phyloP scores from a whole-genome alignment of 2,329 filamentous ascomycete genomes.

The Verruconis gallopava region DNA sequence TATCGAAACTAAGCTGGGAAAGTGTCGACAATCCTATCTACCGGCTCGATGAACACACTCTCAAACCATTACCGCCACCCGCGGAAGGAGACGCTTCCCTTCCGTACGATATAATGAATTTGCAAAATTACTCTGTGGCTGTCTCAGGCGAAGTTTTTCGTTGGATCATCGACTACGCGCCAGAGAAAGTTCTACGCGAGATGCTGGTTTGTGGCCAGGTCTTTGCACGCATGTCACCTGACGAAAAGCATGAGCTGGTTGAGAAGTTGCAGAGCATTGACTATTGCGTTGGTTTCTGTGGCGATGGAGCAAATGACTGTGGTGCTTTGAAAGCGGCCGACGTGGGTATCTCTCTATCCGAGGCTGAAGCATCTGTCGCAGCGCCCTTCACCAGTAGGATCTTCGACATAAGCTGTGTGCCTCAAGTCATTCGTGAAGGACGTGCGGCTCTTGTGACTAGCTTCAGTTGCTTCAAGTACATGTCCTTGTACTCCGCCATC shows the following conservation, averaged over 20 bases:
- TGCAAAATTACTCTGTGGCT: conserved; percentile 77
- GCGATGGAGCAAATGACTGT: conserved; percentile 95
- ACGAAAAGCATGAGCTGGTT: conserved; percentile 95
- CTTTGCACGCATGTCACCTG: conserved; percentile 95
- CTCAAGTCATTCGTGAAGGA: conserved; percentile 84
- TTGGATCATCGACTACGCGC: conserved; percentile 88
- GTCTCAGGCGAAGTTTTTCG: conserved; percentile 90
- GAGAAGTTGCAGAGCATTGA: conserved; percentile 94
- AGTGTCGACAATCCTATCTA: conserved; percentile 80
- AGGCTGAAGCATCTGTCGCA: conserved; percentile 95
- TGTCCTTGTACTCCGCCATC: conserved; percentile 98
- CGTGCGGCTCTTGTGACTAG: conserved; percentile 92
- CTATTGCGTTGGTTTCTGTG: conserved; percentile 92
- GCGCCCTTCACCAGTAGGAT: conserved; percentile 91
- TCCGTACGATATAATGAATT: conserved; percentile 69
- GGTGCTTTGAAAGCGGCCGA: conserved; percentile 94
- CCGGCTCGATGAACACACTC: conserved; percentile 63
- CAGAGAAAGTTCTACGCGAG: conserved; percentile 64
- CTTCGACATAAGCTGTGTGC: conserved; percentile 93
- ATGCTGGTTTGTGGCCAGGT: conserved; percentile 89
- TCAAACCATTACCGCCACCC: conserved; percentile 64
- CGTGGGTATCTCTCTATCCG: conserved; percentile 91
- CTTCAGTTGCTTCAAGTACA: conserved; percentile 99
- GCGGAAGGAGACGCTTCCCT: conserved; percentile 66
- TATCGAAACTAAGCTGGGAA: conserved; percentile 72